These are phyloP conservation scores for Verbena officinalis DNA, from an alignment of 257 asterid genomes.

Conservation along the genomic window DNA sequence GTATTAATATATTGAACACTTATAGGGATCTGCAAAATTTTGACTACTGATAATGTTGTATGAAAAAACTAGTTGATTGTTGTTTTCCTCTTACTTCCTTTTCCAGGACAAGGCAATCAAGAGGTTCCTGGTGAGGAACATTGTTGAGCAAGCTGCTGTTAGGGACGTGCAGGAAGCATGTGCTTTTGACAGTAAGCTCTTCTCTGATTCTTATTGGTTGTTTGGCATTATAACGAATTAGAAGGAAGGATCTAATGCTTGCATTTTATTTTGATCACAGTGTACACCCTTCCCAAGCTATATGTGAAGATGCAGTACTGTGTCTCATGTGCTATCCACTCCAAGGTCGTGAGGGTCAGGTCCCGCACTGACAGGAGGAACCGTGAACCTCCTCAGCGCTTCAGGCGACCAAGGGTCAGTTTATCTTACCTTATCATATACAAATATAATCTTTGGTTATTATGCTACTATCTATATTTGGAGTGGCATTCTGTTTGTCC, in stretches of 20 bases:
- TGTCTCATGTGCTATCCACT: slow-evolving; percentile 86
- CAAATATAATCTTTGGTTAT: not conserved
- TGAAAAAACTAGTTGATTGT: not conserved
- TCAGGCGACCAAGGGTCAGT: slow-evolving; percentile 65
- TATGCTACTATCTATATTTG: no score
- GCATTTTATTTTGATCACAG: slow-evolving; percentile 30
- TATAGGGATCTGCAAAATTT: no score
- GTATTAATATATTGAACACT: no score
- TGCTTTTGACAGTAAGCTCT: slow-evolving; percentile 68
- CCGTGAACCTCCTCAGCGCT: slow-evolving; percentile 80
- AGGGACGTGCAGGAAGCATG: slow-evolving; percentile 96
- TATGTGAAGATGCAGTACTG: slow-evolving; percentile 90
- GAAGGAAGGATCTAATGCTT: not conserved
- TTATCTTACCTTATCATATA: not conserved
- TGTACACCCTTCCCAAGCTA: slow-evolving; percentile 74
- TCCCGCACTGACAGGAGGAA: slow-evolving; percentile 78
- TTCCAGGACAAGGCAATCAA: slow-evolving; percentile 84
- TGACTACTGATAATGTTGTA: not conserved
- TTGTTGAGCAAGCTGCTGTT: slow-evolving; percentile 93
- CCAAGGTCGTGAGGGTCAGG: slow-evolving; percentile 93
- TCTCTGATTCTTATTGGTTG: not conserved
- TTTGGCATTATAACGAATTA: not conserved
- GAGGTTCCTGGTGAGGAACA: slow-evolving; percentile 87
- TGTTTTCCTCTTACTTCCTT: not conserved
- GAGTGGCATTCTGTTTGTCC: not conserved